Percentiles rank a stretch among this genome's conserved stretches.
Evolutionary conservation across 2,329 filamentous ascomycete species (phyloP).

Genomic region (Phialemoniopsis sp.): DNA sequence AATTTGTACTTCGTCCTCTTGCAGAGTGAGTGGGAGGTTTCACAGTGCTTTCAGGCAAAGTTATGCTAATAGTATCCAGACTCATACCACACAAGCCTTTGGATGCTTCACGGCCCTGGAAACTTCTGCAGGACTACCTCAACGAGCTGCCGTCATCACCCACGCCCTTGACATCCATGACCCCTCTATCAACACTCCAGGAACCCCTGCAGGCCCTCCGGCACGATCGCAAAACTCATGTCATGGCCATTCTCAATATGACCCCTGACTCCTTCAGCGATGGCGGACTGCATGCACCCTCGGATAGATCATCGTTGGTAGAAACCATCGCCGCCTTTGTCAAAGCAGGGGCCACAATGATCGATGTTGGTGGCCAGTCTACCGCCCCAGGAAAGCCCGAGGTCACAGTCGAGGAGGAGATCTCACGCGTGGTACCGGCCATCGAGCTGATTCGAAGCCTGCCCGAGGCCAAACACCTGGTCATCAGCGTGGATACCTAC

Average conservation of each 20-base stretch:
- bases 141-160: slow-evolving; percentile 49
- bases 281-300: slow-evolving; percentile 60
- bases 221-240: slow-evolving; percentile 59
- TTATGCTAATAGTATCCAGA: slow-evolving; percentile 22
- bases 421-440: slow-evolving; percentile 73
- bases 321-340: slow-evolving; percentile 60
- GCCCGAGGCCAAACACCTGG: slow-evolving; percentile 54
- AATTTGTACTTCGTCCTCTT: slow-evolving; percentile 88
- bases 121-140: slow-evolving; percentile 55
- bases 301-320: slow-evolving; percentile 44
- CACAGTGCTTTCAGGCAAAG: slow-evolving; percentile 18
- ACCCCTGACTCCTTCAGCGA: slow-evolving; percentile 98
- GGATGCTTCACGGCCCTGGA: slow-evolving; percentile 52
- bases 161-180: slow-evolving; percentile 53
- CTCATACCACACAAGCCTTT: slow-evolving; percentile 52
- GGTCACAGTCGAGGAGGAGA: slow-evolving; percentile 69
- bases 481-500: slow-evolving; percentile 90
- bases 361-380: slow-evolving; percentile 92
- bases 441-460: slow-evolving; percentile 68
- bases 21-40: slow-evolving; percentile 76
- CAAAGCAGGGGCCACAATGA: slow-evolving; percentile 69
- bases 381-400: slow-evolving; percentile 73
- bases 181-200: slow-evolving; percentile 44
- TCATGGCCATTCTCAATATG: slow-evolving; percentile 94
- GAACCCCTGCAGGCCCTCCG: slow-evolving; percentile 55